Base-by-base conservation (phyloP, 2,329 filamentous ascomycete species). In the Claviceps pusilla region DNA sequence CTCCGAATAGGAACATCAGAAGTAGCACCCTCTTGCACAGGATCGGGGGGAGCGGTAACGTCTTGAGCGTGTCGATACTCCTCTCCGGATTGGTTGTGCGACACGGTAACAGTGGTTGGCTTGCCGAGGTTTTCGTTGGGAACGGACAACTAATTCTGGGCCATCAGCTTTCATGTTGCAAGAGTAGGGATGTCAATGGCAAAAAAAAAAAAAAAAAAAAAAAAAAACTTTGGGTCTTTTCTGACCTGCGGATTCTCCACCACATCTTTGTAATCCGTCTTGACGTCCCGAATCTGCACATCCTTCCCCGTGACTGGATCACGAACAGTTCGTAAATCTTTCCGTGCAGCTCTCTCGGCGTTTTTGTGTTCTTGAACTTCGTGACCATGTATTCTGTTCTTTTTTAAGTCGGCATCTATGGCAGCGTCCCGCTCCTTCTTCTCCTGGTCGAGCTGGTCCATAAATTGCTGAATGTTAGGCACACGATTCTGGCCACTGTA, bases 1-100 rank as follows among this genome's bases (percentile, higher is more conserved):
- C 90, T 91, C 64, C 90, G 87, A 56, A 97, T 95, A 3, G 93
- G 93, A 1, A 97, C 89, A 68, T 97, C 93, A 31, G 88, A 90
- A 0, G 91, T 97, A 39, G 84, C 82, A 29, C 89, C 88, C 55
- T 84, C 78, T 16, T 84, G 83, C 24, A 95, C 75, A 0, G 91
- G 91, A 60, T 94, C 90, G 1, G 91, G 91, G 2, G 91, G 91
- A 0, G 91, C 87, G 0, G 89, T 95, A 55, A 95, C 76, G 69
- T 97, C 91, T 69, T 96, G 91, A 10, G 83, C 87, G 55, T 85
- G 66, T 59, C 86, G 87, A 68, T 97, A 96, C 59, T 95, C 87
- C 56, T 84, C 78, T 33, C 84, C 80, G 0, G 83, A 82, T 66
- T 94, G 87, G 0, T 76, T 75, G 0, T 84, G 68, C 1, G 87